Evolutionary conservation across 2,329 filamentous ascomycete genomes (phyloP), one percentile per base, ranked within the genome.

Genomic region (Magnaporthiopsis poae): DNA sequence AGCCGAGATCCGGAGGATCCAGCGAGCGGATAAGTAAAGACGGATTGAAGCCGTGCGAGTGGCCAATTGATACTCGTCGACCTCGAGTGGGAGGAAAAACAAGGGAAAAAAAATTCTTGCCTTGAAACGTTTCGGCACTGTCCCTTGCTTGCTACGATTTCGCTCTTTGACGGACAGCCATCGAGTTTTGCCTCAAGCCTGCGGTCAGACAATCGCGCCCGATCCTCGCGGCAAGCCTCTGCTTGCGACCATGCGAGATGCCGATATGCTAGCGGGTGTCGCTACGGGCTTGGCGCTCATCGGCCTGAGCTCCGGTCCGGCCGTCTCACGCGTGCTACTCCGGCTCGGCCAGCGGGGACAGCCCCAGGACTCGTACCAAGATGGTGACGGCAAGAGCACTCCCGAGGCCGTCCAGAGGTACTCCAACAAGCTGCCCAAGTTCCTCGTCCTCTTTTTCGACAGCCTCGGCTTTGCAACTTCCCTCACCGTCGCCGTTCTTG

Each of bases 311-410:
- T 73, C 76, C 29, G 60, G 72, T 15, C 76, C 75, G 2, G 71
- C 76, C 11, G 63, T 72, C 15, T 70, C 72, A 60, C 69, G 70
- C 69, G 70, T 74, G 67, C 70, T 72, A 59, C 63, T 61, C 62
- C 73, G 68, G 71, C 71, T 74, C 59, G 70, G 63, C 68, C 73
- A 66, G 63, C 70, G 71, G 61, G 71, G 75, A 67, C 72, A 68
- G 35, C 74, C 69, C 66, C 77, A 77, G 67, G 78, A 82, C 12
- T 33, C 65, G 15, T 92, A 92, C 72, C 79, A 87, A 70, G 90
- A 93, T 72, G 77, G 82, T 68, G 90, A 93, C 76, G 90, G 90
- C 63, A 80, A 83, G 69, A 88, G 88, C 39, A 89, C 86, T 0
- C 81, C 84, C 60, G 86, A 89, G 72, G 86, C 87, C 1, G 74